Evolutionary conservation across 2,329 filamentous ascomycete species (phyloP), one percentile per base, ranked within the genome.

Genomic region (Fonsecaea nubica): DNA sequence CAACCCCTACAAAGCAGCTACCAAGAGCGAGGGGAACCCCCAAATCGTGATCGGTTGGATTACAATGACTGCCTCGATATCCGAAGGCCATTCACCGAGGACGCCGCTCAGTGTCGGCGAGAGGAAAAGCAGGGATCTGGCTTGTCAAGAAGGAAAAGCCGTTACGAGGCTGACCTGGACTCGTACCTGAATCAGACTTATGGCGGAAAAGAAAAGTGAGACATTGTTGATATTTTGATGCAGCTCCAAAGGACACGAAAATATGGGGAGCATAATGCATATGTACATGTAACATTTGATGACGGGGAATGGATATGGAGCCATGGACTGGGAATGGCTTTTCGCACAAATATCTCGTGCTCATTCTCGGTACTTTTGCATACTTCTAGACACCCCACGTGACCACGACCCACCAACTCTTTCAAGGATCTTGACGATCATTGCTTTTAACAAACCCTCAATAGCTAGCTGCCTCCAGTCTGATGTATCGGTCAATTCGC

Each of bases 151-250:
- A 55, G 21, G 38, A 45, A 32, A 42, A 42, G 50, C 48, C 48
- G 42, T 15, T 67, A 63, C 42, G 55, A 63, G 33, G 25, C 48
- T 15, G 65, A 62, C 21, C 30, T 67, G 48, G 60, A 67, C 50
- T 55, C 57, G 25, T 67, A 67, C 45, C 32, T 67, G 48, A 13
- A 13, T 12, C 56, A 60, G 48, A 67, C 65, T 9, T 67, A 67
- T 36, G 63, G 63, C 9, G 7, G 40, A 21, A 40, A 32, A n/a
- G 32, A 45, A 50, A 50, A 25, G 18, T 12, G 8, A 50, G 25
- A 50, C 6, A 25, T 21, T 10, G 18, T 50, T 1, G 9, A 25
- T 25, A 25, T 3, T 21, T 3, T 50, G 18, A 25, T 13, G 7
- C 5, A 50, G 3, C 18, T 25, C 13, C 9, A 13, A 21, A 25